phyloP scores from a whole-genome alignment of 2,329 filamentous ascomycete species.

The Fusarium napiforme region DNA sequence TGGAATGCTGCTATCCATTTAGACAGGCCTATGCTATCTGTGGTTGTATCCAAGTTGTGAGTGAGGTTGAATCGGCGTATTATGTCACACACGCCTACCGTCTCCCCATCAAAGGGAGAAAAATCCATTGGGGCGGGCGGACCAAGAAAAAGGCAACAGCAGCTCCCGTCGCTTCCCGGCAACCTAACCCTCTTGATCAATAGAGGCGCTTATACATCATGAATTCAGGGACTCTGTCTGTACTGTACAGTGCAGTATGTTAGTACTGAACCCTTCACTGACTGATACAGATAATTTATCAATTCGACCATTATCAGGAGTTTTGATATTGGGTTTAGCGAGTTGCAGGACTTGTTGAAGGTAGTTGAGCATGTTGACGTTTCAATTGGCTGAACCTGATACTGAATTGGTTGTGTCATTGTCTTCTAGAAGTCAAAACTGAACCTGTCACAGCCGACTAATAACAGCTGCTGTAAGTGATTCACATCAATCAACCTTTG shows the following conservation, averaged over 20 bases:
- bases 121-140: slow-evolving; percentile 44
- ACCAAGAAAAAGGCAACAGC: slow-evolving; percentile 18
- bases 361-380: neutral
- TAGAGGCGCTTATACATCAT: slow-evolving; percentile 14
- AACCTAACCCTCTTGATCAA: slow-evolving; percentile 8
- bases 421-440: neutral
- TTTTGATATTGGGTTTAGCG: slow-evolving; percentile 5
- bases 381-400: neutral
- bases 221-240: slow-evolving; percentile 12
- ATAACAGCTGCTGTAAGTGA: neutral
- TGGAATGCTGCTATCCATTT: neutral
- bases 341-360: neutral
- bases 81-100: slow-evolving; percentile 31
- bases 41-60: neutral
- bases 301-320: slow-evolving; percentile 6
- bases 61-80: slow-evolving; percentile 32
- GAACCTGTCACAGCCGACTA: neutral
- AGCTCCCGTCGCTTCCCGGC: slow-evolving; percentile 20
- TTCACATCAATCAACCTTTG: slow-evolving; percentile 15
- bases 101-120: slow-evolving; percentile 29
- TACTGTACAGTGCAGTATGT: neutral
- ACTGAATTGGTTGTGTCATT: neutral
- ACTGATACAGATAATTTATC: slow-evolving; percentile 1
- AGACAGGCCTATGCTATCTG: neutral
- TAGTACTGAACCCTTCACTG: neutral